A percentile compares a stretch with the other conserved stretches of the same genome.
These are phyloP conservation scores for Hanseniaspora sp. DNA, from an alignment of 1,139 yeast species.

Conservation along the genomic window DNA sequence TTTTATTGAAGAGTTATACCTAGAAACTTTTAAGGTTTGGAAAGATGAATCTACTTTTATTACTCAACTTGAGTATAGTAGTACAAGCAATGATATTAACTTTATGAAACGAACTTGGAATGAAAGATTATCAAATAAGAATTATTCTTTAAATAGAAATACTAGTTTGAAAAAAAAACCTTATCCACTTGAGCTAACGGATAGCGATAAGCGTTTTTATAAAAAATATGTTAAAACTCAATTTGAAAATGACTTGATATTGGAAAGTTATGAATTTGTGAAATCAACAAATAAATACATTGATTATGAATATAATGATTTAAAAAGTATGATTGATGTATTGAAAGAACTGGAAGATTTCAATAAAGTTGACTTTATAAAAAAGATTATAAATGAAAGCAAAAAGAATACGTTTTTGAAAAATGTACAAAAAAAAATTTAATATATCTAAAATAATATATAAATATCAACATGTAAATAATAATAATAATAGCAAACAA, in stretches of 20 bases:
- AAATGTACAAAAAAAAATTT: too few relatives aligned
- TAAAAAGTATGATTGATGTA: background rate
- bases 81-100: background rate
- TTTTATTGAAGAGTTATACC: background rate
- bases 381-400: background rate
- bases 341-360: slow-evolving; percentile 1
- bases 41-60: background rate
- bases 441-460: too few relatives aligned
- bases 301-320: background rate
- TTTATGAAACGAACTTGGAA: slow-evolving; percentile 10
- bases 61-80: background rate
- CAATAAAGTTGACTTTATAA: background rate
- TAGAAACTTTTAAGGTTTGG: slow-evolving; percentile 10
- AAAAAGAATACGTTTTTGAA: background rate
- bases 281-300: background rate
- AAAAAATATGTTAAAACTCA: slow-evolving; percentile 3
- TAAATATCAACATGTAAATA: background rate
- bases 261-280: slow-evolving; percentile 7
- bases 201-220: slow-evolving; percentile 1
- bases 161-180: background rate
- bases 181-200: background rate
- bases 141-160: background rate
- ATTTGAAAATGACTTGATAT: slow-evolving; percentile 2
- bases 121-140: slow-evolving; percentile 1
- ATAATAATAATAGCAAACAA: too few relatives aligned